A percentile compares a stretch with the other conserved stretches of the same genome.
Evolutionary conservation across 2,329 filamentous ascomycete genomes (phyloP).

Genomic region (Fusarium sp.): DNA sequence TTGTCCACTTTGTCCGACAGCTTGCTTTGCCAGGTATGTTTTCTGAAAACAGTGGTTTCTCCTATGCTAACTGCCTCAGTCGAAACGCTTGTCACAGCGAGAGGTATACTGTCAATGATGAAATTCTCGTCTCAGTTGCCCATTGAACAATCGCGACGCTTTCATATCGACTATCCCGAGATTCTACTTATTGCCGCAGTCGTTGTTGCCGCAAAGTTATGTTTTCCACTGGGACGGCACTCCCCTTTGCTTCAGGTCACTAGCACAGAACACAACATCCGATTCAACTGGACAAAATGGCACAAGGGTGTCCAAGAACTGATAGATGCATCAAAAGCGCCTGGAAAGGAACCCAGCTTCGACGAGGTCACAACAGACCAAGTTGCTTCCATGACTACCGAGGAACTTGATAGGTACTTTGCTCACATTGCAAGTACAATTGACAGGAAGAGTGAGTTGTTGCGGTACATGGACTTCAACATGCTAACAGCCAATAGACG

Average conservation of each 20-base stretch:
- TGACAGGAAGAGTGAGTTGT: constrained; percentile 53
- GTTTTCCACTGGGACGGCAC: constrained; percentile 78
- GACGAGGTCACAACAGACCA: constrained; percentile 71
- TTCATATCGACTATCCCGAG: constrained; percentile 77
- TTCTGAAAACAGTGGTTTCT: too few relatives aligned
- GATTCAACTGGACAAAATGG: constrained; percentile 82
- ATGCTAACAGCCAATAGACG: constrained; percentile 42
- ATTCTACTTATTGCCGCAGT: constrained; percentile 78
- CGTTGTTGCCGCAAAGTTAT: constrained; percentile 81
- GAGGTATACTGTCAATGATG: constrained; percentile 63
- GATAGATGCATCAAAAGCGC: constrained; percentile 26
- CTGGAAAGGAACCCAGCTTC: constrained; percentile 54
- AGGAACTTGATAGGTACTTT: constrained; percentile 76
- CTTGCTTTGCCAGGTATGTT: constrained; percentile 79
- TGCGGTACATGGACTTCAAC: too few relatives aligned
- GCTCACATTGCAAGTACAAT: constrained; percentile 54
- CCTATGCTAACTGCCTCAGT: constrained; percentile 61
- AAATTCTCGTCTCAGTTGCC: constrained; percentile 68
- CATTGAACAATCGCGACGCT: constrained; percentile 58
- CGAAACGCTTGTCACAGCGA: constrained; percentile 59
- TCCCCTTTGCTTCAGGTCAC: constrained; percentile 55
- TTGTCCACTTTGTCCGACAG: constrained; percentile 77
- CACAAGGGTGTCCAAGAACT: constrained; percentile 59
- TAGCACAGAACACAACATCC: constrained; percentile 29
- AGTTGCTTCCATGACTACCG: constrained; percentile 70